Evolutionary conservation across 345 rosid genomes (phyloP).

Genomic region (Salix purpurea): DNA sequence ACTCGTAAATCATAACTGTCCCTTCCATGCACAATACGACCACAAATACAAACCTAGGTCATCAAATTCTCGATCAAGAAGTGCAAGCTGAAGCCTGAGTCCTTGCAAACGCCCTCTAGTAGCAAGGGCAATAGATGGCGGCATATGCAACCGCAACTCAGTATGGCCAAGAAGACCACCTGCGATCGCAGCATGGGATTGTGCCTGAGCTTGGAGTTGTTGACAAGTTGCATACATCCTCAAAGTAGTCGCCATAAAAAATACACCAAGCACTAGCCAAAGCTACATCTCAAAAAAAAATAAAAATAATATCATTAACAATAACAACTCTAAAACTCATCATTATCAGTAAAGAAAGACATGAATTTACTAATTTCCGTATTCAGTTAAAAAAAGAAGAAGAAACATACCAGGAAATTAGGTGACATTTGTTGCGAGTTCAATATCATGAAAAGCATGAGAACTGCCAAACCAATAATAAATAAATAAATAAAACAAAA

Average conservation of each 20-base stretch:
- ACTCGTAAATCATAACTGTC: not conserved
- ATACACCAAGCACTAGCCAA: constrained; percentile 29
- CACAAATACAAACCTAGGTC: constrained; percentile 15
- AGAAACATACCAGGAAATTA: constrained; percentile 19
- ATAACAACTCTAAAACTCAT: not conserved
- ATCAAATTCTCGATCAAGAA: constrained; percentile 28
- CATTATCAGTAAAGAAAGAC: not conserved
- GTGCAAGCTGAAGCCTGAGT: constrained; percentile 32
- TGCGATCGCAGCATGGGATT: constrained; percentile 28
- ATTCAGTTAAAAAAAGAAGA: not conserved
- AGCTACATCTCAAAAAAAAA: constrained; percentile 10
- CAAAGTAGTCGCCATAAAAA: constrained; percentile 27
- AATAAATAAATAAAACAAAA: not conserved
- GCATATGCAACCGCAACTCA: constrained; percentile 29
- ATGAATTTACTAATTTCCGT: not conserved
- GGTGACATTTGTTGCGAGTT: constrained; percentile 32
- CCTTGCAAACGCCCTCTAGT: constrained; percentile 31
- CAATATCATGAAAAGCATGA: constrained; percentile 26
- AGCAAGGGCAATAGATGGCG: constrained; percentile 23
- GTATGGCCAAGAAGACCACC: constrained; percentile 28
- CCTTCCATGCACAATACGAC: not conserved
- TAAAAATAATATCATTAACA: not conserved
- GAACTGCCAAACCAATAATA: constrained; percentile 7
- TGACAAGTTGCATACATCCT: constrained; percentile 34
- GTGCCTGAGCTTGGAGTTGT: constrained; percentile 32